Conservation (phyloP, 1,284 basidiomycete species). For the Tremellales sp. region DNA sequence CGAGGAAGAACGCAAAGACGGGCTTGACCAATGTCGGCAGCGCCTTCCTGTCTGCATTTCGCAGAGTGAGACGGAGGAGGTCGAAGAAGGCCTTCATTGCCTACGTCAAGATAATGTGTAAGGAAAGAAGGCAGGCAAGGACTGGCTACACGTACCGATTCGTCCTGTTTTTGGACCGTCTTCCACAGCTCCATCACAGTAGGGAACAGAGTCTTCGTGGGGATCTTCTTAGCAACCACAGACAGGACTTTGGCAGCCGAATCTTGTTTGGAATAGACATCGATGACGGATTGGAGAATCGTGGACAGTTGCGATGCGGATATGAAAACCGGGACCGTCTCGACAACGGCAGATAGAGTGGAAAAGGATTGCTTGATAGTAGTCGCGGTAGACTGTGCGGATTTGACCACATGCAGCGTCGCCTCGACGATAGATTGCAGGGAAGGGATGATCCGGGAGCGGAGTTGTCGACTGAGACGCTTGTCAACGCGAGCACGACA, state of each 20-base stretch:
- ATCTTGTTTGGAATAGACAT: slow-evolving; percentile 26
- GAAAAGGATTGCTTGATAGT: slow-evolving; percentile 26
- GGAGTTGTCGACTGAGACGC: slow-evolving; percentile 61
- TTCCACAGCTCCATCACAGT: slow-evolving; percentile 55
- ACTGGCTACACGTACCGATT: slow-evolving; percentile 24
- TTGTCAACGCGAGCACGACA: slow-evolving; percentile 9
- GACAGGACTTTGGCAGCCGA: slow-evolving; percentile 47
- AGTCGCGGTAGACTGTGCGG: slow-evolving; percentile 13
- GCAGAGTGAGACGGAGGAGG: slow-evolving; percentile 62
- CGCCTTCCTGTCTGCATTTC: slow-evolving; percentile 60
- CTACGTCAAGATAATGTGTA: slow-evolving; percentile 16
- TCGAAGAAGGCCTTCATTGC: slow-evolving; percentile 58
- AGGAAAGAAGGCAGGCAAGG: slow-evolving; percentile 2
- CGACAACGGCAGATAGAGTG: slow-evolving; percentile 33
- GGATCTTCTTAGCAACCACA: slow-evolving; percentile 63
- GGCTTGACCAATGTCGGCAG: slow-evolving; percentile 67
- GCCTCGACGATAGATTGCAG: slow-evolving; percentile 67
- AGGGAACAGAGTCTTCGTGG: slow-evolving; percentile 63
- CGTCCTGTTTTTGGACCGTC: slow-evolving; percentile 27
- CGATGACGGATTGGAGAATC: slow-evolving; percentile 41
- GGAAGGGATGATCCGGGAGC: slow-evolving; percentile 77
- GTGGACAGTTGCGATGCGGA: slow-evolving; percentile 46
- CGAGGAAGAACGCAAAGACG: slow-evolving; percentile 77
- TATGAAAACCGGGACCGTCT: slow-evolving; percentile 50
- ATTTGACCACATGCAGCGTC: slow-evolving; percentile 55